A percentile compares a stretch with the other conserved stretches of the same genome.
phyloP scores from a whole-genome alignment of 2,329 filamentous ascomycete species.

The Aspergillus carbonarius region DNA sequence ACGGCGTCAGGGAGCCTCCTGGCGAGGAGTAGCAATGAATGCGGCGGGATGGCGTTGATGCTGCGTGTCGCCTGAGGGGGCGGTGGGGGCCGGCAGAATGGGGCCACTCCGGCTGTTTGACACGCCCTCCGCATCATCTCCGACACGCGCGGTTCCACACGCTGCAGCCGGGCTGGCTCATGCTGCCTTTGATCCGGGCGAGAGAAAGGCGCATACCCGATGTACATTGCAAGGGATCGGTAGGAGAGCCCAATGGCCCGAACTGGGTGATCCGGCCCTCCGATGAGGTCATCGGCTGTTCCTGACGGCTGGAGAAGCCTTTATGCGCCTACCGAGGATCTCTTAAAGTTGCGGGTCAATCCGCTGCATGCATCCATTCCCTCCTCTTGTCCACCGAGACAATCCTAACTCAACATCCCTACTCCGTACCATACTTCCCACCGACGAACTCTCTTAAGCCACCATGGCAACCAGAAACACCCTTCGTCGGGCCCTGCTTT shows the following conservation, averaged over 20 bases:
- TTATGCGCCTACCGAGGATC: conserved; percentile 20
- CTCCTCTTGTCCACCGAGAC: background rate
- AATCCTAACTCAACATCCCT: background rate
- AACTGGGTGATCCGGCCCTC: background rate
- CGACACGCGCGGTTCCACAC: background rate
- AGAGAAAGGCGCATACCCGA: background rate
- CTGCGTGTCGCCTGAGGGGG: conserved; percentile 22
- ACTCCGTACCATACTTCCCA: background rate
- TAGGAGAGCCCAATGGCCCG: background rate
- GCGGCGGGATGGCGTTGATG: conserved; percentile 15
- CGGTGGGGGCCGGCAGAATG: conserved; percentile 30
- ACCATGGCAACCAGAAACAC: conserved; percentile 52
- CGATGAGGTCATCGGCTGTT: conserved; percentile 7
- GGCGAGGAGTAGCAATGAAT: background rate
- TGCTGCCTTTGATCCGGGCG: background rate
- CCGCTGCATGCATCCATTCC: background rate
- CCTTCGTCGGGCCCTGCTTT: conserved; percentile 80
- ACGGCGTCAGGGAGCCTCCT: conserved; percentile 8
- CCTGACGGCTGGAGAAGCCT: conserved; percentile 16
- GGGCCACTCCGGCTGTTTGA: background rate
- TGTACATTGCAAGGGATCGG: background rate
- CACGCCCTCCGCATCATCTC: background rate
- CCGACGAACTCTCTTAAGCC: background rate
- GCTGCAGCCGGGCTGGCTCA: background rate
- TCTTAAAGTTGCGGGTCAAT: background rate